Percentiles rank a stretch among this genome's conserved stretches.
Conservation (phyloP, 768 basidiomycete genomes). For the Rhizopogon vesiculosus region DNA sequence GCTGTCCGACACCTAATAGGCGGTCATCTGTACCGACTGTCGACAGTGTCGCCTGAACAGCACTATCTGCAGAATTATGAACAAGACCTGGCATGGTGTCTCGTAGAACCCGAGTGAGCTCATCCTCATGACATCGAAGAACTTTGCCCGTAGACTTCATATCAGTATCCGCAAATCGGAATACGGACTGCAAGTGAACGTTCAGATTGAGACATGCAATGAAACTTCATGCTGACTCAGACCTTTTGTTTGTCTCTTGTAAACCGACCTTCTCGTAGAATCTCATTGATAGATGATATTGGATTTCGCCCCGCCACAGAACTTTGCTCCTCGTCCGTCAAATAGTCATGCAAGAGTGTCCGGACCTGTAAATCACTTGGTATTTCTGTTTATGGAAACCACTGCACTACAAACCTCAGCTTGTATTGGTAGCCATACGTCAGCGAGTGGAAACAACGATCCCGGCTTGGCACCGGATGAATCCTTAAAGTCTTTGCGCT, state of each 20-base stretch:
- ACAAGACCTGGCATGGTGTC: constrained; percentile 95
- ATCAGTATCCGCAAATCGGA: constrained; percentile 92
- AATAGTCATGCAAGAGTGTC: constrained; percentile 79
- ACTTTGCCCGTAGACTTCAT: constrained; percentile 60
- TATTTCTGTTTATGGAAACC: constrained; percentile 2
- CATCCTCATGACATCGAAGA: constrained; percentile 78
- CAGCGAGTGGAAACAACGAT: constrained; percentile 74
- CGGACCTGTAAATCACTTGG: constrained; percentile 55
- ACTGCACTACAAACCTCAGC: constrained; percentile 56
- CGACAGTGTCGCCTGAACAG: constrained; percentile 54
- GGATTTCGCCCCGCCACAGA: constrained; percentile 78
- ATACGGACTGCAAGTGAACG: constrained; percentile 55
- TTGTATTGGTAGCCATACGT: constrained; percentile 87
- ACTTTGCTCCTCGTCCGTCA: constrained; percentile 88
- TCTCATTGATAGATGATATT: constrained; percentile 91
- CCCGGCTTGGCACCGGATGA: constrained; percentile 73
- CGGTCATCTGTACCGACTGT: constrained; percentile 71
- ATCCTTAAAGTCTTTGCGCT: constrained; percentile 93
- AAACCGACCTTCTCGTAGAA: constrained; percentile 79
- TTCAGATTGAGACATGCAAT: neutral
- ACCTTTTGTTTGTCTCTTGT: constrained; percentile 76
- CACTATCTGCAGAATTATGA: constrained; percentile 57
- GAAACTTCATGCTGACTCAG: constrained; percentile 18
- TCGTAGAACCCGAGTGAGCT: constrained; percentile 75
- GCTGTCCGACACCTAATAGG: constrained; percentile 64